These are phyloP conservation scores for Erysimum cheiranthoides DNA, from an alignment of 345 rosid species.

Conservation along the genomic window DNA sequence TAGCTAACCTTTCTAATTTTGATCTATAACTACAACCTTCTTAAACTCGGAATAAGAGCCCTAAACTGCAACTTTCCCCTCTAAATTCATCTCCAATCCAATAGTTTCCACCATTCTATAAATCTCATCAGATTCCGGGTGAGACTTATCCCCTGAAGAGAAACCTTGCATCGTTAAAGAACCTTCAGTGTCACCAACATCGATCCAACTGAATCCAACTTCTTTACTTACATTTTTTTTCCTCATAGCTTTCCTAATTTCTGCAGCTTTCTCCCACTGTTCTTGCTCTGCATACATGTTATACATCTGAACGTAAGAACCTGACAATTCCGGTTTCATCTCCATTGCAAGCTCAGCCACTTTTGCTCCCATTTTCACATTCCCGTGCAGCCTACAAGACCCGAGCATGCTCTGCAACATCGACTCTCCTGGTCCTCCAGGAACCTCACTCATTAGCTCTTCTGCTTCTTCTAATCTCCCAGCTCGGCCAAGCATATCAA, in stretches of 20 bases:
- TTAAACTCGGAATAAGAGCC: not conserved
- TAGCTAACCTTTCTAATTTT: conserved; percentile 9
- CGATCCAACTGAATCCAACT: conserved; percentile 85
- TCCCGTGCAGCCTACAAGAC: conserved; percentile 74
- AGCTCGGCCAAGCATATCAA: conserved; percentile 86
- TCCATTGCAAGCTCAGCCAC: conserved; percentile 60
- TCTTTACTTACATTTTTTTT: conserved; percentile 81
- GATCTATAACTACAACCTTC: conserved; percentile 17
- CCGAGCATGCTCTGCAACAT: conserved; percentile 87
- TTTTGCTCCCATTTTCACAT: conserved; percentile 73
- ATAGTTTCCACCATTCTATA: conserved; percentile 58
- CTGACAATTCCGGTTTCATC: conserved; percentile 70
- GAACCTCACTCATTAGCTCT: conserved; percentile 58
- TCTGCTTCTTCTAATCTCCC: conserved; percentile 81
- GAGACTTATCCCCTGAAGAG: conserved; percentile 83
- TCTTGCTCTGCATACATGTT: conserved; percentile 88
- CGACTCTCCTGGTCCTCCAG: conserved; percentile 72
- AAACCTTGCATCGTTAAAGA: conserved; percentile 62
- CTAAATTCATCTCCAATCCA: conserved; percentile 63
- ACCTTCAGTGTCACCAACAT: conserved; percentile 56
- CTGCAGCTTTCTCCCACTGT: conserved; percentile 75
- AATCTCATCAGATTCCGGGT: conserved; percentile 61
- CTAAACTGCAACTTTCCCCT: conserved; percentile 42
- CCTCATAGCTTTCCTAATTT: conserved; percentile 70
- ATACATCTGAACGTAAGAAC: conserved; percentile 80